Evolutionary conservation across 768 basidiomycete genomes (phyloP).

Genomic region (Hortiboletus flavorubellus): DNA sequence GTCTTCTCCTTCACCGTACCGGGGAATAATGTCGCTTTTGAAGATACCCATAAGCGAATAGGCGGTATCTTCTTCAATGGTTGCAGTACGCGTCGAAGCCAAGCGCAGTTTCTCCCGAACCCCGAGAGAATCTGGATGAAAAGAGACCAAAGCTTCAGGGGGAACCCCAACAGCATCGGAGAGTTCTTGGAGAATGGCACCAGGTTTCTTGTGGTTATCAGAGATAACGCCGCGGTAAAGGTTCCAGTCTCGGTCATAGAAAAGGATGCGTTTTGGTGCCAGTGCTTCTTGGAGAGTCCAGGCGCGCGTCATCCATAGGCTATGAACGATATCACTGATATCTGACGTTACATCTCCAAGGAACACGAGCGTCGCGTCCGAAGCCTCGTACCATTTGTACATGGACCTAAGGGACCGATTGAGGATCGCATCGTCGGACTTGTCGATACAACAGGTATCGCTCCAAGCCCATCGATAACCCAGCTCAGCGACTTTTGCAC

Average conservation of each 20-base stretch:
- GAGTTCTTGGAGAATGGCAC: neutral
- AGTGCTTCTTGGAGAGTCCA: neutral
- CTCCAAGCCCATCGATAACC: slow-evolving; percentile 1
- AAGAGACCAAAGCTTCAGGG: neutral
- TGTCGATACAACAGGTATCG: neutral
- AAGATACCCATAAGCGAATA: neutral
- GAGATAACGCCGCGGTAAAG: neutral
- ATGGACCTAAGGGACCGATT: neutral
- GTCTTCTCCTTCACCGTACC: neutral
- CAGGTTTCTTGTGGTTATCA: neutral
- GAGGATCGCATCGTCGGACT: neutral
- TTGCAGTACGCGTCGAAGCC: neutral
- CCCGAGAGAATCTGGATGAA: neutral
- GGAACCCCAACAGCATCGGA: neutral
- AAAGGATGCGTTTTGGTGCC: neutral
- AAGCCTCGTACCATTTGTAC: neutral
- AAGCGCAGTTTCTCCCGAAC: neutral
- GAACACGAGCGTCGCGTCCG: neutral
- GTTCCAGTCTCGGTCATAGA: neutral
- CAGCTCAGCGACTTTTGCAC: neutral
- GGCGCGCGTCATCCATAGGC: neutral
- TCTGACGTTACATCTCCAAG: neutral
- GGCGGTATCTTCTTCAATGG: neutral
- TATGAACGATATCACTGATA: neutral
- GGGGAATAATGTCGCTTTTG: neutral